phyloP scores from a whole-genome alignment of 176 grass and related monocot genomes.

The Avena eriantha region DNA sequence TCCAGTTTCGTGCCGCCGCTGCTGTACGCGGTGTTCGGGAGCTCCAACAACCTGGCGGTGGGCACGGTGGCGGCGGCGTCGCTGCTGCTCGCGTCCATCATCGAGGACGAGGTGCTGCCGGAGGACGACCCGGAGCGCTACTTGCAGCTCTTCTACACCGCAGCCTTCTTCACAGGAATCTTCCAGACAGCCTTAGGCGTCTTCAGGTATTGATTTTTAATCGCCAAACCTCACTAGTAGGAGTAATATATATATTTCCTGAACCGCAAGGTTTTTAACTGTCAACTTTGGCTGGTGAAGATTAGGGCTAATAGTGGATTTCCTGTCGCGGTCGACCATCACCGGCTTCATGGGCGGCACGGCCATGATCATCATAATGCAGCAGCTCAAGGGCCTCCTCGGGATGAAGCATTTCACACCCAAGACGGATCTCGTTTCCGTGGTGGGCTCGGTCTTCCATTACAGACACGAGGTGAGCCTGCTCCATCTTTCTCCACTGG shows the following conservation, averaged over 20 bases:
- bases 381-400: conserved; percentile 93
- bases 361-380: conserved; percentile 87
- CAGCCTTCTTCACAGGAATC: conserved; percentile 93
- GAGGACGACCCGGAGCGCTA: conserved; percentile 64
- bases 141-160: conserved; percentile 75
- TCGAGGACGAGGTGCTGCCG: conserved; percentile 57
- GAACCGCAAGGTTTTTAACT: not conserved
- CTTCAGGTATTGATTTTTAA: conserved; percentile 50
- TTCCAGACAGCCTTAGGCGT: conserved; percentile 76
- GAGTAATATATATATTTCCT: not conserved
- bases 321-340: conserved; percentile 89
- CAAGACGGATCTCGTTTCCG: conserved; percentile 87
- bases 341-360: conserved; percentile 98
- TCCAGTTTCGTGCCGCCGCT: conserved; percentile 95
- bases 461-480: conserved; percentile 66
- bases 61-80: conserved; percentile 93
- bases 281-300: conserved; percentile 34
- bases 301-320: conserved; percentile 91
- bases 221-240: too few relatives aligned
- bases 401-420: conserved; percentile 87
- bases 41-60: conserved; percentile 85
- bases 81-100: conserved; percentile 78
- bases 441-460: conserved; percentile 60
- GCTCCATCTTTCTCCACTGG: not conserved
- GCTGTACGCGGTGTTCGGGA: conserved; percentile 90